Conservation (phyloP, 345 rosid genomes). For the Populus tremula region DNA sequence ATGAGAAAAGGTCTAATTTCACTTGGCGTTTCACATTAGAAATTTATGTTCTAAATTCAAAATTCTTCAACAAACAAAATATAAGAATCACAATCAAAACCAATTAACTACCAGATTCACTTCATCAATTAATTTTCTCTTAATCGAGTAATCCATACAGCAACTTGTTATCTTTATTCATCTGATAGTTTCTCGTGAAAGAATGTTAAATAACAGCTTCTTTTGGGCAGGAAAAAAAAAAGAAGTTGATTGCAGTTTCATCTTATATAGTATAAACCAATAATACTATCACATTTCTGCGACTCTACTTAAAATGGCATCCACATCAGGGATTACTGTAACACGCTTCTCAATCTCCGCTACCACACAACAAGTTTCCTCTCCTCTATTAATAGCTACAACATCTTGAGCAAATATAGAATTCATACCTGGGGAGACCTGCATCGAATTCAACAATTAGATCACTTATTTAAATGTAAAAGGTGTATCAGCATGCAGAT, state of each 20-base stretch:
- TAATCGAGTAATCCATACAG: not conserved
- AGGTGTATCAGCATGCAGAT: not conserved
- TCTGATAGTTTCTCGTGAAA: not conserved
- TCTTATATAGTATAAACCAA: not conserved
- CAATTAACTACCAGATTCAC: not conserved
- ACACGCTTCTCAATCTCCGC: slow-evolving; percentile 50
- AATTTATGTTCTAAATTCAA: too few relatives aligned
- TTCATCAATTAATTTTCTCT: not conserved
- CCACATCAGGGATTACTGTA: slow-evolving; percentile 50
- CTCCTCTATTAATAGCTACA: slow-evolving; percentile 44
- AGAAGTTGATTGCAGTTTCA: not conserved
- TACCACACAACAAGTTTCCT: slow-evolving; percentile 43
- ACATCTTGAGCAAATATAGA: slow-evolving; percentile 42
- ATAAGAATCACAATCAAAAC: not conserved
- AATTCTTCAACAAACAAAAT: not conserved
- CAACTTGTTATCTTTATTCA: not conserved
- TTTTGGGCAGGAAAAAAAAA: not conserved
- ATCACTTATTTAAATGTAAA: not conserved
- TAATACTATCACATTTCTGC: slow-evolving; percentile 7
- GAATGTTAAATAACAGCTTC: not conserved
- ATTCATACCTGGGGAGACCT: slow-evolving; percentile 71
- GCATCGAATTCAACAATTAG: slow-evolving; percentile 22
- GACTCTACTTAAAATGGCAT: slow-evolving; percentile 15
- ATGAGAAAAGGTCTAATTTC: too few relatives aligned
- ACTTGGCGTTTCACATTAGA: too few relatives aligned